Base-by-base conservation (phyloP, 768 basidiomycete species). In the Boletus tylopilopsis region DNA sequence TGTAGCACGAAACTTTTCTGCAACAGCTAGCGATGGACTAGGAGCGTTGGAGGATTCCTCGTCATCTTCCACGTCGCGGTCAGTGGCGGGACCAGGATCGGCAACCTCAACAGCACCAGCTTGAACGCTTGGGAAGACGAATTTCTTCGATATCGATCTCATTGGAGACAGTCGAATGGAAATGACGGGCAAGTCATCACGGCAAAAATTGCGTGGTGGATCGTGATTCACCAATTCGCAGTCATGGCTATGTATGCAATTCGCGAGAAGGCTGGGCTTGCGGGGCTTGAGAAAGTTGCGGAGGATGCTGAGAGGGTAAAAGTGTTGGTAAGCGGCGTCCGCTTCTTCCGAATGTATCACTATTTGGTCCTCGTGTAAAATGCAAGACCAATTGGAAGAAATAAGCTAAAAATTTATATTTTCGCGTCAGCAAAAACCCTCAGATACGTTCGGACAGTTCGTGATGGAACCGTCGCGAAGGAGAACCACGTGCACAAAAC, bases 381-480 rank as follows among this genome's bases (percentile, higher is more conserved):
- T 87, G 58, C 85, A 88, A 21, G 84, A 86, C 86, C 86, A 88
- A 50, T 87, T 87, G 10, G 85, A 82, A 18, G 82, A 84, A 61
- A 75, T 71, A 12, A 78, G 73, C 85, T 87, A 51, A 19, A 47
- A 50, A 44, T 10, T 32, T 8, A 6, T 11, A 37, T 49, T n/a
- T 19, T 34, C 34, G 12, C 9, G 44, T 53, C 47, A 45, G 54
- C n/a, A 48, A 30, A 29, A 18, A 43, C 19, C 13, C 42, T 38
- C 11, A 38, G 4, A 21, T 32, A n/a, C 23, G 22, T 24, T 32
- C 24, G 33, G 41, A 48, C 32, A 42, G 53, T 38, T 42, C 50
- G n/a, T 30, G 19, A 43, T 18, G 25, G 48, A 50, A 50, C 50
- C 42, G 49, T 32, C 35, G 5, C 19, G 25, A 32, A 21, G 22